Base-by-base conservation (phyloP, 2,329 filamentous ascomycete genomes). In the Cryphonectria nitschkei region DNA sequence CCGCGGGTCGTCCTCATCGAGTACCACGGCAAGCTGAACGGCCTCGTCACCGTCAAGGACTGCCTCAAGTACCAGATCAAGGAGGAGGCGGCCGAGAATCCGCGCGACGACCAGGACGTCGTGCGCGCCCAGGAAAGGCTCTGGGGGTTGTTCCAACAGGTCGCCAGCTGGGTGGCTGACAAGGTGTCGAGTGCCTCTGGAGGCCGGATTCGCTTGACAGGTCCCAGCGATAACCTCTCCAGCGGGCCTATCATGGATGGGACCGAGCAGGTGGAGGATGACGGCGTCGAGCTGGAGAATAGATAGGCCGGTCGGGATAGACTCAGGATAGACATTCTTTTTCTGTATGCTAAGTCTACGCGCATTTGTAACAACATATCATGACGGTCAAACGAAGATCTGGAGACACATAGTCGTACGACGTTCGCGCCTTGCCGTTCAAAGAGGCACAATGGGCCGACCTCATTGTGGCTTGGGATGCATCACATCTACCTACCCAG, bases 11-110 rank as follows among this genome's bases (percentile, higher is more conserved):
- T 99, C 65, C 86, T 99, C 3, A 92, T 98, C 54, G 96, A 99
- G 80, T 92, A 97, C 78, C 92, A 93, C 71, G 96, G 96, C 19
- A 89, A 89, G 65, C 86, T 99, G 1, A 89, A 88, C 0, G 96
- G 96, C 0, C 86, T 99, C 0, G 93, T 99, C 0, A 99, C 96
- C 0, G 93, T 98, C 73, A 99, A 99, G 80, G 96, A 99, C 79
- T 98, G 96, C 75, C 84, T 99, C 69, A 97, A 96, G 79, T 98
- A 97, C 78, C 95, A 99, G 80, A 97, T 98, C 87, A 97, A 96
- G 83, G 93, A 93, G 0, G 96, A 99, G 80, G 93, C 93, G 11
- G 89, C 92, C 58, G 94, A 96, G 81, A 90, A 93, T 76, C 89
- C 88, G 4, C 86, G 88, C 71, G 86, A 89, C 43, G 88, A 91